Percentiles rank a stretch among this genome's conserved stretches.
phyloP scores from a whole-genome alignment of 2,329 filamentous ascomycete genomes.

The Penicillium fuscoglaucum region DNA sequence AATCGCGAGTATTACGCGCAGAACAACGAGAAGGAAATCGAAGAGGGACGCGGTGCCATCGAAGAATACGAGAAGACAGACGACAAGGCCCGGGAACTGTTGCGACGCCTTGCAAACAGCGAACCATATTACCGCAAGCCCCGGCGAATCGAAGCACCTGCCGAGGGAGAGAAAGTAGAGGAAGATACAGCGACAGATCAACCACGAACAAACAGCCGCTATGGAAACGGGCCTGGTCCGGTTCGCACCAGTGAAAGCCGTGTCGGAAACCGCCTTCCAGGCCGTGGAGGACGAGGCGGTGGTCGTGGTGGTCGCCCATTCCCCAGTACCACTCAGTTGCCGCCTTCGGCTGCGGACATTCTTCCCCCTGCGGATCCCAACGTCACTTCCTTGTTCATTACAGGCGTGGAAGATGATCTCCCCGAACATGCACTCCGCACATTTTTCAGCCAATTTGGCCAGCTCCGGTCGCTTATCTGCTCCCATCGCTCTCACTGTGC shows the following conservation, averaged over 20 bases:
- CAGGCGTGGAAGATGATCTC: conserved; percentile 92
- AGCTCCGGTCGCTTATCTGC: conserved; percentile 88
- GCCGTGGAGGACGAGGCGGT: conserved; percentile 50
- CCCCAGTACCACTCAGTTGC: conserved; percentile 69
- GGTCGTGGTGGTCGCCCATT: conserved; percentile 59
- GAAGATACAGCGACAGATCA: conserved; percentile 41
- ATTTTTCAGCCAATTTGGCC: conserved; percentile 85
- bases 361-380: conserved; percentile 78
- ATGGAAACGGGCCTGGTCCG: conserved; percentile 57
- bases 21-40: conserved; percentile 92
- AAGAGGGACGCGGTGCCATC: conserved; percentile 79
- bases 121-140: conserved; percentile 95
- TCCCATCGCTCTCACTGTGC: conserved; percentile 97
- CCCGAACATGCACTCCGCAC: conserved; percentile 88
- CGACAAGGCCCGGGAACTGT: conserved; percentile 87
- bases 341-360: conserved; percentile 82
- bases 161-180: conserved; percentile 47
- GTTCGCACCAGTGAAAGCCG: conserved; percentile 70
- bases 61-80: conserved; percentile 97
- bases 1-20: conserved; percentile 98
- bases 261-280: conserved; percentile 40
- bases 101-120: conserved; percentile 81
- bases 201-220: conserved; percentile 42
- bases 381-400: conserved; percentile 91
- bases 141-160: conserved; percentile 64